Evolutionary conservation across 805 yeast genomes (phyloP).

Genomic region (Monosporozyma yasuniensis): DNA sequence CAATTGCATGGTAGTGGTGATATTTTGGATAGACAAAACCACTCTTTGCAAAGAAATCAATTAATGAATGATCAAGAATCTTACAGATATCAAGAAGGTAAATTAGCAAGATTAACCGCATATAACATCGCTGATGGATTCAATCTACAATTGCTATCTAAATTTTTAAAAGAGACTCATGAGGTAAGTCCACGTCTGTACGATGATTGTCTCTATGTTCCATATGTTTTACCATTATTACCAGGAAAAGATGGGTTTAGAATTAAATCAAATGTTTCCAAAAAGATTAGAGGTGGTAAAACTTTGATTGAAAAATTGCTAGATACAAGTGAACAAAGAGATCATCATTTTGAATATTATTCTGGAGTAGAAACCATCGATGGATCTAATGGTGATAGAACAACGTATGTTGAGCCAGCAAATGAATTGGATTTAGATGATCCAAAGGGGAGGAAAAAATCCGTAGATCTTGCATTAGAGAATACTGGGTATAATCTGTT

Average conservation of each 20-base stretch:
- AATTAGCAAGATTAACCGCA: conserved; percentile 81
- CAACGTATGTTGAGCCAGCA: neutral
- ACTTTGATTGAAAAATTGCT: conserved; percentile 65
- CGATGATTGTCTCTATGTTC: conserved; percentile 89
- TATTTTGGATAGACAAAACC: conserved; percentile 3
- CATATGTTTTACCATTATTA: conserved; percentile 75
- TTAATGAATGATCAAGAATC: neutral
- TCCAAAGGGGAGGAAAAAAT: neutral
- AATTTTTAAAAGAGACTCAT: conserved; percentile 60
- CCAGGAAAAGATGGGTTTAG: conserved; percentile 78
- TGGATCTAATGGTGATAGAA: neutral
- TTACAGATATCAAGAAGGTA: conserved; percentile 33
- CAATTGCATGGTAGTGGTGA: neutral
- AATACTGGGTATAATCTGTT: neutral
- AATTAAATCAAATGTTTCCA: conserved; percentile 52
- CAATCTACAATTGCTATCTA: conserved; percentile 51
- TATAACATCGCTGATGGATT: conserved; percentile 82
- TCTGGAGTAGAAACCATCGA: conserved; percentile 47
- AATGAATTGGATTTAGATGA: neutral
- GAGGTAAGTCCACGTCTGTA: conserved; percentile 79
- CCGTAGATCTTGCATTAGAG: neutral
- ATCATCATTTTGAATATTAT: conserved; percentile 85
- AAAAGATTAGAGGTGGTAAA: conserved; percentile 33
- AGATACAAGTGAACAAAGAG: conserved; percentile 74
- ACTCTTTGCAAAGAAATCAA: neutral